Evolutionary conservation across 2,329 filamentous ascomycete species (phyloP).

Genomic region (Penicillium psychrosexuale): DNA sequence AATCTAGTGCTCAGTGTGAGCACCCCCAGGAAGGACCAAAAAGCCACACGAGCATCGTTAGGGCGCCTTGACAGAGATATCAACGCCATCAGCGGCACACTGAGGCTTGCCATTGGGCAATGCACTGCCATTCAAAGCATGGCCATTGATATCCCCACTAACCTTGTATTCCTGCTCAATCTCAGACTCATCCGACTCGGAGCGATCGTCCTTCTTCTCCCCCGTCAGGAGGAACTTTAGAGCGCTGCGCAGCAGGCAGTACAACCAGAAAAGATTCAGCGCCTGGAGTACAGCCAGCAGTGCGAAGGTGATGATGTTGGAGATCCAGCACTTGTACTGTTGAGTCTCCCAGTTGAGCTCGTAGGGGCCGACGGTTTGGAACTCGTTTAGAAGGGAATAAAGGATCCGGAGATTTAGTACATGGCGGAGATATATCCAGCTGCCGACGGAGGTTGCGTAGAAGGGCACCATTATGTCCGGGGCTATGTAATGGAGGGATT

Average conservation of each 20-base stretch:
- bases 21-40: not conserved
- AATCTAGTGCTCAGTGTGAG: not conserved
- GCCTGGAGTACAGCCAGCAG: constrained; percentile 39
- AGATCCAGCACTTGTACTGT: constrained; percentile 45
- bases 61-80: not conserved
- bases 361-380: constrained; percentile 42
- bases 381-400: constrained; percentile 40
- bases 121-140: not conserved
- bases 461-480: constrained; percentile 70
- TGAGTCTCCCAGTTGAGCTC: constrained; percentile 44
- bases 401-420: constrained; percentile 51
- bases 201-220: constrained; percentile 49
- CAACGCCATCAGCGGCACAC: not conserved
- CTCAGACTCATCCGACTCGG: constrained; percentile 17
- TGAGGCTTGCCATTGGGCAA: not conserved
- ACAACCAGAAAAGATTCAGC: constrained; percentile 44
- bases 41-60: not conserved
- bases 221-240: constrained; percentile 34
- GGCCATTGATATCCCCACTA: not conserved
- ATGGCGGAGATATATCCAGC: constrained; percentile 86
- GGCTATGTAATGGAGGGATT: constrained; percentile 84
- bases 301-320: constrained; percentile 40
- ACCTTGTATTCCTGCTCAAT: constrained; percentile 53
- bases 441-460: constrained; percentile 72
- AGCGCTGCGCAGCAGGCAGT: constrained; percentile 37